Evolutionary conservation across 2,329 filamentous ascomycete species (phyloP).

Genomic region (Gaeumannomyces sp.): DNA sequence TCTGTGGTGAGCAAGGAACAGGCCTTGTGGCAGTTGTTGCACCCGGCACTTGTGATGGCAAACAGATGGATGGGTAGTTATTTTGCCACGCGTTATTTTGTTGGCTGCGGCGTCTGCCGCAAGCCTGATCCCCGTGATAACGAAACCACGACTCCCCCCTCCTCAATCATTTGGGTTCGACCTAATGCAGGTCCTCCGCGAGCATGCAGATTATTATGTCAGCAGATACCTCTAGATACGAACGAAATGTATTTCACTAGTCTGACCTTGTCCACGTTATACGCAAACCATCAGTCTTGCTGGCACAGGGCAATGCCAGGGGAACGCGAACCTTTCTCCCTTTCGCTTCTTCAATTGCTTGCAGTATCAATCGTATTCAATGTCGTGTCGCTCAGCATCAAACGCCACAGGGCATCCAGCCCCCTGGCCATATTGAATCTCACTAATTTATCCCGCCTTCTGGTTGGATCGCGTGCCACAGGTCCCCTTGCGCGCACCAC

Average conservation of each 20-base stretch:
- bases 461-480: background rate
- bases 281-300: background rate
- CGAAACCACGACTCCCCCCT: background rate
- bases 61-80: background rate
- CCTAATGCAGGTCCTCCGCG: background rate
- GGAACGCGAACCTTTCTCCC: background rate
- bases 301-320: background rate
- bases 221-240: background rate
- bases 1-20: background rate
- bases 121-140: background rate
- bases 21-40: background rate
- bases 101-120: background rate
- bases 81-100: background rate
- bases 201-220: background rate
- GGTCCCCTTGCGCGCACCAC: background rate
- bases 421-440: background rate
- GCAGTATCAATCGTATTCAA: background rate
- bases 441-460: background rate
- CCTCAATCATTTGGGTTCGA: background rate
- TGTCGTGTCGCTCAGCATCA: background rate
- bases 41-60: background rate
- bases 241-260: background rate
- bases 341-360: background rate
- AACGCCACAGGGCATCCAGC: background rate
- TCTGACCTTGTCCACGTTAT: background rate